phyloP scores from a whole-genome alignment of 2,329 filamentous ascomycete genomes.

The Gliomastix tumulicola region DNA sequence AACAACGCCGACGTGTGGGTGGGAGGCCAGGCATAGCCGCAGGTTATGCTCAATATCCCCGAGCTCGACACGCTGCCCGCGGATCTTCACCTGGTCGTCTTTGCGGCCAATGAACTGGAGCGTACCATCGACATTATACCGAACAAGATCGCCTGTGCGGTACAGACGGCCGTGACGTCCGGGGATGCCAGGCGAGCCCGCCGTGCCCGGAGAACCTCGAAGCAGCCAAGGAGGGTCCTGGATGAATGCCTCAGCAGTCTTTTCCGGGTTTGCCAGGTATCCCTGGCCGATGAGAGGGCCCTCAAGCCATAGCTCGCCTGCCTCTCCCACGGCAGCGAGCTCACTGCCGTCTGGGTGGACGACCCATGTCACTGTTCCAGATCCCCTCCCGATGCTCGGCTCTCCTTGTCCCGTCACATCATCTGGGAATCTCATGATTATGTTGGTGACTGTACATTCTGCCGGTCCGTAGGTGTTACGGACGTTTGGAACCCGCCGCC shows the following conservation, averaged over 20 bases:
- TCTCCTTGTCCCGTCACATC: neutral
- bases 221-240: conserved; percentile 3
- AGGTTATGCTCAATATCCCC: conserved; percentile 8
- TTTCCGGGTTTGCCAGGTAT: conserved; percentile 43
- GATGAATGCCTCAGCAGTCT: conserved; percentile 40
- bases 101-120: conserved; percentile 41
- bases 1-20: neutral
- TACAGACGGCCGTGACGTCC: conserved; percentile 26
- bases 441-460: neutral
- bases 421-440: neutral
- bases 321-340: conserved; percentile 40
- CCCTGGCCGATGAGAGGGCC: conserved; percentile 36
- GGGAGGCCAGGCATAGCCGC: conserved; percentile 14
- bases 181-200: conserved; percentile 37
- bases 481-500: neutral
- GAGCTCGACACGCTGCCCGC: conserved; percentile 49
- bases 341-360: conserved; percentile 23
- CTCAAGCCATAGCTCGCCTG: conserved; percentile 1
- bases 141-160: conserved; percentile 38
- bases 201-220: conserved; percentile 29
- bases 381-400: conserved; percentile 6
- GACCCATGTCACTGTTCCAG: conserved; percentile 21
- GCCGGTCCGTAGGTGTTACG: neutral
- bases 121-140: conserved; percentile 30
- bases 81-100: conserved; percentile 51